These are phyloP conservation scores for Syncephalastrum racemosum DNA, from an alignment of 371 early-diverging fungal genomes.

Conservation along the genomic window DNA sequence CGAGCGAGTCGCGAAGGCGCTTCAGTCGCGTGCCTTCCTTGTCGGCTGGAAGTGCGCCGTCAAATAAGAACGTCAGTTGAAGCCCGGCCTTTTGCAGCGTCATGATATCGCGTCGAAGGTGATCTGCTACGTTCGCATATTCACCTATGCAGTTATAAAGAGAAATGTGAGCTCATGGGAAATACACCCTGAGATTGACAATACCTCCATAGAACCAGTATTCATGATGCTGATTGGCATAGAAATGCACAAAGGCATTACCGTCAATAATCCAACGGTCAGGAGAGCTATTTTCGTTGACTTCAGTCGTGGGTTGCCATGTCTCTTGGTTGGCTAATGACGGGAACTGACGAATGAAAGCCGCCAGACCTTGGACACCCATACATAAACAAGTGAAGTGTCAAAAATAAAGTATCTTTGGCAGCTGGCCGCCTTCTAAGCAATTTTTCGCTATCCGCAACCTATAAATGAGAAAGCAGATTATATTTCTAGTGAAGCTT, in stretches of 20 bases:
- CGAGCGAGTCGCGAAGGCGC: constrained; percentile 52
- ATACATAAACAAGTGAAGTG: constrained; percentile 11
- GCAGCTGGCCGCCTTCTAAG: too few species aligned
- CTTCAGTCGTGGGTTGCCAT: constrained; percentile 4
- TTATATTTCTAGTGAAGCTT: too few species aligned
- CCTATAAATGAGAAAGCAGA: too few species aligned
- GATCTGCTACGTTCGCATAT: constrained; percentile 33
- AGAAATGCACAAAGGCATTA: constrained; percentile 59
- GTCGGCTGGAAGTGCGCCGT: constrained; percentile 55
- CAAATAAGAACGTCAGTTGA: constrained; percentile 48
- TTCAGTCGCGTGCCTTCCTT: constrained; percentile 51
- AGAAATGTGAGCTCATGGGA: background rate
- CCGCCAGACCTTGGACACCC: constrained; percentile 42
- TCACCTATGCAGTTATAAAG: constrained; percentile 28
- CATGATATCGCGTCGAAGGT: constrained; percentile 28
- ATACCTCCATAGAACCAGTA: constrained; percentile 59
- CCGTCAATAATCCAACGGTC: constrained; percentile 56
- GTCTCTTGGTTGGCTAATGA: constrained; percentile 15
- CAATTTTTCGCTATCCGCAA: too few species aligned
- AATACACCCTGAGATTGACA: background rate
- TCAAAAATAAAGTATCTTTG: too few species aligned
- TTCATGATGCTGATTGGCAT: constrained; percentile 40
- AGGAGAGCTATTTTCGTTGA: constrained; percentile 4
- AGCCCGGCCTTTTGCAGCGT: constrained; percentile 39
- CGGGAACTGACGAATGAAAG: constrained; percentile 29